phyloP scores from a whole-genome alignment of 176 grass and related monocot species.

The Areca catechu region DNA sequence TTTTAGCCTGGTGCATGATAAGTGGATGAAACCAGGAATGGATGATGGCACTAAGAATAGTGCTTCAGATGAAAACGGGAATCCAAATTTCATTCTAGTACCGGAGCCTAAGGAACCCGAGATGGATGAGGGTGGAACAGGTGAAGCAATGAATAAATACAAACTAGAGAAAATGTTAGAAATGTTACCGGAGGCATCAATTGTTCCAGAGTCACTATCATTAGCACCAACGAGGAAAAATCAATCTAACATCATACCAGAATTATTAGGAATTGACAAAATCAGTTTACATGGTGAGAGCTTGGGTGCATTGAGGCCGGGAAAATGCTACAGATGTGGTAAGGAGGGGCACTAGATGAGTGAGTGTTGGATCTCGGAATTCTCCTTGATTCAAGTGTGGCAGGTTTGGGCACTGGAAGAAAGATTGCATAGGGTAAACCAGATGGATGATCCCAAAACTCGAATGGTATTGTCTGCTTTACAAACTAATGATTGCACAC shows the following conservation, averaged over 20 bases:
- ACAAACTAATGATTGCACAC: too few relatives aligned
- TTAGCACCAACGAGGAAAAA: constrained; percentile 2
- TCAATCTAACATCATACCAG: background rate
- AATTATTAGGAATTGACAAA: constrained; percentile 1
- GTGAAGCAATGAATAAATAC: background rate
- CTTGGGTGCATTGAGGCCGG: background rate
- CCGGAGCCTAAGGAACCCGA: background rate
- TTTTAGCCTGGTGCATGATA: background rate
- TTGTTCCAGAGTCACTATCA: background rate
- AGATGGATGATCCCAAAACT: background rate
- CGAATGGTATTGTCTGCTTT: too few relatives aligned
- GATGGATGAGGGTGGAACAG: background rate
- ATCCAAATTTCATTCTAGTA: too few relatives aligned
- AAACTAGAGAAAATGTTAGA: too few relatives aligned
- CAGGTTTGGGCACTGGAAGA: constrained; percentile 4
- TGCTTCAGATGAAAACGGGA: too few relatives aligned
- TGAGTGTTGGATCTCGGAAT: background rate
- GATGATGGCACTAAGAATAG: background rate
- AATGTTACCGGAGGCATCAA: too few relatives aligned
- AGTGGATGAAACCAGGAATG: background rate
- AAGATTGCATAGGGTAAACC: constrained; percentile 12
- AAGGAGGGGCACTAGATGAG: constrained; percentile 12
- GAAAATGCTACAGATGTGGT: constrained; percentile 7
- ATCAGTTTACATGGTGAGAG: background rate
- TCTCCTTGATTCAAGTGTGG: constrained; percentile 14